phyloP scores from a whole-genome alignment of 257 asterid species.

The Solanum habrochaites region DNA sequence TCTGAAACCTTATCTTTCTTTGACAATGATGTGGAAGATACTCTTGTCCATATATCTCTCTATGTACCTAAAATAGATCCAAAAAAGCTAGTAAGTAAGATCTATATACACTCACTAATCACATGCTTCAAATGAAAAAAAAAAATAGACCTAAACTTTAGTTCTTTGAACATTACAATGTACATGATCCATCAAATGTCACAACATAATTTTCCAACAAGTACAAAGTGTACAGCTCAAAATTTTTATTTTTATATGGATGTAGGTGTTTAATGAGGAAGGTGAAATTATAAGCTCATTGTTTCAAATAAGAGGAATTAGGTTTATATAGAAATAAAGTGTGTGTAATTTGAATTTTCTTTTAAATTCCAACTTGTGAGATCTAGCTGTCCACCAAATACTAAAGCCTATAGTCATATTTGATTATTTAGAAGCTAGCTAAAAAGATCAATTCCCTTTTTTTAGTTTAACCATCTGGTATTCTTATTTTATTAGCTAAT shows the following conservation, averaged over 20 bases:
- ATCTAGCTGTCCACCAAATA: not conserved
- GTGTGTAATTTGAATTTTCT: not conserved
- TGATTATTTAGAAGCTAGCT: not conserved
- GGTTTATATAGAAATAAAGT: not conserved
- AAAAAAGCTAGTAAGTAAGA: not conserved
- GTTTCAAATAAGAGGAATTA: not conserved
- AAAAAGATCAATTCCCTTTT: not conserved
- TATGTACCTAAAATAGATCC: not conserved
- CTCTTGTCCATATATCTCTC: not conserved
- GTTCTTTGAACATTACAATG: not conserved
- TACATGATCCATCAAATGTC: not conserved
- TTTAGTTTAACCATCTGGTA: not conserved
- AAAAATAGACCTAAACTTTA: not conserved
- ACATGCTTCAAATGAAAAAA: not conserved
- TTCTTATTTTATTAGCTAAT: not conserved
- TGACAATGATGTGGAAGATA: not conserved
- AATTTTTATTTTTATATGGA: not conserved
- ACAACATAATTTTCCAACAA: not conserved
- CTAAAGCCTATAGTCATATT: not conserved
- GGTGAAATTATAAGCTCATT: not conserved
- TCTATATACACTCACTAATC: not conserved
- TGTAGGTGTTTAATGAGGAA: not conserved
- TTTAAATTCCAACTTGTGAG: not conserved
- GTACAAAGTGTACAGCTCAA: not conserved
- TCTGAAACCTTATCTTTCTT: not conserved